Conservation (phyloP, 805 yeast genomes). For the Saccharomycopsis guyanensis region DNA sequence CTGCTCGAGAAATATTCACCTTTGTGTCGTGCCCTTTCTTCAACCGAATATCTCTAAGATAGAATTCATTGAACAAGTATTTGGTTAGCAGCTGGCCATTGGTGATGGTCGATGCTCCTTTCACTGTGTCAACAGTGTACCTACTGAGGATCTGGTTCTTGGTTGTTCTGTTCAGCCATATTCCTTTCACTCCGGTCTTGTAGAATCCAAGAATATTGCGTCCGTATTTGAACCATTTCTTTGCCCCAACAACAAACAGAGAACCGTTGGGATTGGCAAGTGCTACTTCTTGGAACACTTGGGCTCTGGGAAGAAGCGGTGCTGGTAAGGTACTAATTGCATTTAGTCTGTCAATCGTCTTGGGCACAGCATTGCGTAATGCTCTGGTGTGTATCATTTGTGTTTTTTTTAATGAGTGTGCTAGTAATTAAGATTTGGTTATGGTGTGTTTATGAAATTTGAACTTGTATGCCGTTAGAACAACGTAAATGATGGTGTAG, state of each 20-base stretch:
- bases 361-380: background rate
- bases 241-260: conserved; percentile 21
- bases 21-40: background rate
- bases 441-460: too few relatives aligned
- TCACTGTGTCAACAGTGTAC: background rate
- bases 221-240: conserved; percentile 38
- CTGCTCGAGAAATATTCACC: conserved; percentile 35
- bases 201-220: conserved; percentile 44
- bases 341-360: conserved; percentile 6
- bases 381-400: too few relatives aligned
- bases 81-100: conserved; percentile 31
- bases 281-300: conserved; percentile 24
- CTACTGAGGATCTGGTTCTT: conserved; percentile 24
- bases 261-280: conserved; percentile 7
- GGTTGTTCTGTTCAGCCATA: conserved; percentile 39
- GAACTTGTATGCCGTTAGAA: too few relatives aligned
- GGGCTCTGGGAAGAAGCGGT: conserved; percentile 8
- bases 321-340: conserved; percentile 16
- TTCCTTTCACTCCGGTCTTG: conserved; percentile 47
- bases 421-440: too few relatives aligned
- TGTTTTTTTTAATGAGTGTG: too few relatives aligned
- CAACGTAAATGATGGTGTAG: too few relatives aligned
- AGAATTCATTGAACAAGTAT: conserved; percentile 31
- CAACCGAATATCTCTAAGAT: conserved; percentile 31
- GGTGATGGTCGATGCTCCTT: conserved; percentile 22